Percentiles rank a stretch among this genome's conserved stretches.
Evolutionary conservation across 2,329 filamentous ascomycete genomes (phyloP).

Genomic region (Cercospora nicotianae): DNA sequence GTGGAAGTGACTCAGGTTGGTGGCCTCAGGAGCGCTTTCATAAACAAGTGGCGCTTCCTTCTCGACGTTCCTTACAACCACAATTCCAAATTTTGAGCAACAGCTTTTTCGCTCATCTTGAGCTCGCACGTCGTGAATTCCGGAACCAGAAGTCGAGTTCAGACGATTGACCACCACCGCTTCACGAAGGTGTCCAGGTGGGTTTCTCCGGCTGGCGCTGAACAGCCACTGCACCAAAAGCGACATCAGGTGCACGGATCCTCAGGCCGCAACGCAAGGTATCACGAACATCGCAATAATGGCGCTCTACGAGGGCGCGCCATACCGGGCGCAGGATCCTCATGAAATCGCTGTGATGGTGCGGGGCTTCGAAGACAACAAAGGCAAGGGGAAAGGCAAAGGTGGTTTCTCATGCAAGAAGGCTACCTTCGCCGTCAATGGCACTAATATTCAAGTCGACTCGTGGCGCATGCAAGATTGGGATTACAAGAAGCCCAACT

Average conservation of each 20-base stretch:
- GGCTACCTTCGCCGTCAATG: constrained; percentile 70
- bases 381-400: constrained; percentile 50
- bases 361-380: constrained; percentile 61
- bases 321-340: constrained; percentile 68
- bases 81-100: constrained; percentile 8
- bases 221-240: background rate
- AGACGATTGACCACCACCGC: background rate
- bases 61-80: constrained; percentile 7
- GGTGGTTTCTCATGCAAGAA: constrained; percentile 73
- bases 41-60: constrained; percentile 1
- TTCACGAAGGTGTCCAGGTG: background rate
- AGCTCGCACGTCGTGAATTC: background rate
- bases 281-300: constrained; percentile 33
- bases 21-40: background rate
- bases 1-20: constrained; percentile 4
- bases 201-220: background rate
- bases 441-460: constrained; percentile 68
- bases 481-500: constrained; percentile 85
- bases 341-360: constrained; percentile 68
- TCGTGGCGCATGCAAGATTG: constrained; percentile 94
- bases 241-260: background rate
- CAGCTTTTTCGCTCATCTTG: background rate
- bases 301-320: constrained; percentile 55
- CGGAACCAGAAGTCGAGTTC: background rate
- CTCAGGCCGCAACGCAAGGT: background rate